Conservation (phyloP, 768 basidiomycete genomes). For the Gloeostereum incarnatum region DNA sequence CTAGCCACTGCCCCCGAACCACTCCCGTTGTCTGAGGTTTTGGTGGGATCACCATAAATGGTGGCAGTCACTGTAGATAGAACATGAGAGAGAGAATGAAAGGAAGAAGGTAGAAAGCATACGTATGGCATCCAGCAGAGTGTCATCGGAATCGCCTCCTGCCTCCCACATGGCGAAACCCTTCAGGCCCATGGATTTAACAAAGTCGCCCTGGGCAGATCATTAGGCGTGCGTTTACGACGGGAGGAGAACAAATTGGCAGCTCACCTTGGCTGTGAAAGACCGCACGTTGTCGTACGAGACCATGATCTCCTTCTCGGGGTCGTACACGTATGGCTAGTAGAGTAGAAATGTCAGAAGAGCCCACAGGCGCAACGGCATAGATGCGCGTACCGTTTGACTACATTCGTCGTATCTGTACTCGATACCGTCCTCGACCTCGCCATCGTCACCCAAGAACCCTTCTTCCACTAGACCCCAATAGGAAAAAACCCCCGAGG, state of each 20-base stretch:
- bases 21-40: no score
- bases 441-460: conserved; percentile 39
- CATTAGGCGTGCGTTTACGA: not conserved
- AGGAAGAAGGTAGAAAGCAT: no score
- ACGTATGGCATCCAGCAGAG: conserved; percentile 53
- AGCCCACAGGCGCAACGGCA: conserved; percentile 4
- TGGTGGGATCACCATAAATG: no score
- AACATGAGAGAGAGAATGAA: conserved; percentile 7
- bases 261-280: conserved; percentile 24
- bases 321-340: conserved; percentile 64
- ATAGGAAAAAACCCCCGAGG: conserved; percentile 52
- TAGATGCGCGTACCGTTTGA: conserved; percentile 47
- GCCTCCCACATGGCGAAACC: conserved; percentile 73
- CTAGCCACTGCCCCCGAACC: no score
- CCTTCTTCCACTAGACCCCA: conserved; percentile 52
- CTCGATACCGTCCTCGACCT: conserved; percentile 30
- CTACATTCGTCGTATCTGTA: conserved; percentile 58
- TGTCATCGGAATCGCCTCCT: conserved; percentile 53
- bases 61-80: conserved; percentile 7
- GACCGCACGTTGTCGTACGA: conserved; percentile 59
- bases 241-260: not conserved
- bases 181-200: conserved; percentile 38
- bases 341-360: conserved; percentile 1
- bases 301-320: conserved; percentile 41
- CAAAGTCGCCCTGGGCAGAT: conserved; percentile 34